Conservation (phyloP, 1,284 basidiomycete species). For the Marasmius fiardii region DNA sequence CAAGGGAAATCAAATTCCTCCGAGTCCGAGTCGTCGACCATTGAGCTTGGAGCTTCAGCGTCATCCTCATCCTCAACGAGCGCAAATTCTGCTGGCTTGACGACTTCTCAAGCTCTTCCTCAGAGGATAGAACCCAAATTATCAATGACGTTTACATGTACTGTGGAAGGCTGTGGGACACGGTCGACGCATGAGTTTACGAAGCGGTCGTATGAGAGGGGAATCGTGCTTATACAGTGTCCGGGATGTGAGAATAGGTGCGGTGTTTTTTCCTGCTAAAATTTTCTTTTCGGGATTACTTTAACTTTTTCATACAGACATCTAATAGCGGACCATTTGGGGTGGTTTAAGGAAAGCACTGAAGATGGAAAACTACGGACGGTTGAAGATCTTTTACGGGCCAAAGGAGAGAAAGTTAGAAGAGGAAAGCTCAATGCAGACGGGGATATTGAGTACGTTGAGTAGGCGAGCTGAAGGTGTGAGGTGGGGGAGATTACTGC, state of each 20-base stretch:
- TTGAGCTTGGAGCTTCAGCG: slow-evolving; percentile 7
- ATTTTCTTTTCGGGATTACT: slow-evolving; percentile 2
- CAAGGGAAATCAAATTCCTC: slow-evolving; percentile 14
- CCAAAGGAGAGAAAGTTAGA: slow-evolving; percentile 73
- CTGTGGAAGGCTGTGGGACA: slow-evolving; percentile 71
- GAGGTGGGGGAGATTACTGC: not conserved
- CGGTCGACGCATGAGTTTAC: slow-evolving; percentile 90
- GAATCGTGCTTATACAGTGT: slow-evolving; percentile 91
- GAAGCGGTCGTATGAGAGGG: slow-evolving; percentile 79
- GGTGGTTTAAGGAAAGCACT: slow-evolving; percentile 87
- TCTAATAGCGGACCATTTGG: slow-evolving; percentile 87
- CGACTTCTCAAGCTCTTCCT: slow-evolving; percentile 26
- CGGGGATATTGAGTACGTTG: slow-evolving; percentile 40
- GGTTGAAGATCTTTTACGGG: slow-evolving; percentile 77
- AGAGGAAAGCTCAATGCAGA: slow-evolving; percentile 47
- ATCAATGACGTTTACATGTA: slow-evolving; percentile 87
- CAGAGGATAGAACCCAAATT: slow-evolving; percentile 50
- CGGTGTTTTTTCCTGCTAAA: slow-evolving; percentile 21
- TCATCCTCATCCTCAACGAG: too few relatives aligned
- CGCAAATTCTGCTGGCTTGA: slow-evolving; percentile 6
- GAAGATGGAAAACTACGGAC: slow-evolving; percentile 71
- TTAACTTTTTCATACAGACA: slow-evolving; percentile 45
- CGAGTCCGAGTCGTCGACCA: slow-evolving; percentile 13
- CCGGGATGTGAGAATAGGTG: slow-evolving; percentile 88
- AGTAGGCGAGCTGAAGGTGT: not conserved